A percentile compares a stretch with the other conserved stretches of the same genome.
phyloP scores from a whole-genome alignment of 2,329 filamentous ascomycete genomes.

The Phoma herbarum region DNA sequence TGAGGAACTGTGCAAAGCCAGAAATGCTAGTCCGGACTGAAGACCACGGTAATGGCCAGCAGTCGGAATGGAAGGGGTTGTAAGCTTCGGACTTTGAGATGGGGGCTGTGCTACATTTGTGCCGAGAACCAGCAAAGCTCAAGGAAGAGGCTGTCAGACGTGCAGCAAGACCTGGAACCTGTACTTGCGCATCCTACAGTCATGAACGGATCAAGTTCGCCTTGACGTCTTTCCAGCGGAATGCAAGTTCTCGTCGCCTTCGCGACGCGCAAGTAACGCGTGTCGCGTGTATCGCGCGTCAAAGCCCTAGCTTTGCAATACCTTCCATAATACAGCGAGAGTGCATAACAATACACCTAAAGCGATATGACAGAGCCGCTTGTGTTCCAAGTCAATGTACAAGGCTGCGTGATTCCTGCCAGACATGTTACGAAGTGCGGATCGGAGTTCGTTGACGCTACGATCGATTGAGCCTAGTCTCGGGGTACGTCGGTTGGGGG shows the following conservation, averaged over 20 bases:
- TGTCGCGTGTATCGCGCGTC: background rate
- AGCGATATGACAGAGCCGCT: too few species aligned
- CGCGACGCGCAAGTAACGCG: background rate
- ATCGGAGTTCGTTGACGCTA: constrained; percentile 2
- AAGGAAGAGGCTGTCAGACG: background rate
- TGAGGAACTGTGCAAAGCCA: background rate
- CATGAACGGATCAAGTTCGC: background rate
- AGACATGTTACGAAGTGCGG: background rate
- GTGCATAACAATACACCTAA: background rate
- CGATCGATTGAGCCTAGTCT: constrained; percentile 2
- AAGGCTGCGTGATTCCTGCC: background rate
- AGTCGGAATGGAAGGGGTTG: background rate
- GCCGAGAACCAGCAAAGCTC: constrained; percentile 8
- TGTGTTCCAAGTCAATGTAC: too few species aligned
- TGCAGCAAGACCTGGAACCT: background rate
- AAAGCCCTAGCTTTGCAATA: background rate
- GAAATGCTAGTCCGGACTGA: background rate
- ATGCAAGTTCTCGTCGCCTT: background rate
- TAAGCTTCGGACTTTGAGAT: constrained; percentile 10
- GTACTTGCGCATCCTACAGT: background rate
- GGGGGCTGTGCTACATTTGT: constrained; percentile 12
- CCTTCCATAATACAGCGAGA: too few species aligned
- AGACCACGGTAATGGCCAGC: too few species aligned
- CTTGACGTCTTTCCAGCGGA: background rate
- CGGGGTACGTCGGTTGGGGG: background rate